A percentile compares a stretch with the other conserved stretches of the same genome.
Evolutionary conservation across 129 eudicot species (phyloP).

Genomic region (Kitagawia praeruptora): DNA sequence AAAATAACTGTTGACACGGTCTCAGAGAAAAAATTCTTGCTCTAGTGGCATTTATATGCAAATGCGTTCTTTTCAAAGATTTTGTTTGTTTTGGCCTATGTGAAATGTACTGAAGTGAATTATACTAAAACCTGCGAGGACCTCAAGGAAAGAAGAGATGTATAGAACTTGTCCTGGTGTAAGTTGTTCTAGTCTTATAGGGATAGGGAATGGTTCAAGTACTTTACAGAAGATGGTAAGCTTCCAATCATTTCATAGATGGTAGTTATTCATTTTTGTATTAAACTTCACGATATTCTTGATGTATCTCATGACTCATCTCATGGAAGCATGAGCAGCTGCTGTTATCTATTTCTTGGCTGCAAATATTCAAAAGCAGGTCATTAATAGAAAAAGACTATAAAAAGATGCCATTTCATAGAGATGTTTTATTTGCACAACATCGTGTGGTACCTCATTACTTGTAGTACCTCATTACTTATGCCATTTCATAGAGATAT

Average conservation of each 20-base stretch:
- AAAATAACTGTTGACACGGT: background rate
- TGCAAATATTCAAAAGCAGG: background rate
- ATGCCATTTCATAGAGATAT: too few relatives aligned
- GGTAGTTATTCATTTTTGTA: background rate
- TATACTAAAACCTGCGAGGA: background rate
- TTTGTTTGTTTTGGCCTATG: background rate
- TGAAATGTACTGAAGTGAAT: background rate
- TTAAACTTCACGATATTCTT: background rate
- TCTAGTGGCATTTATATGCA: background rate
- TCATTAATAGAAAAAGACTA: background rate
- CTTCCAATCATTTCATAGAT: background rate
- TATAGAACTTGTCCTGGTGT: background rate
- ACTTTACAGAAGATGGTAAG: background rate
- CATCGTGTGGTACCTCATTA: background rate
- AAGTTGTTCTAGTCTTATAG: background rate
- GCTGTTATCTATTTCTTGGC: background rate
- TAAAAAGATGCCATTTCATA: too few relatives aligned
- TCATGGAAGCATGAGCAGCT: background rate
- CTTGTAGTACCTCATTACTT: background rate
- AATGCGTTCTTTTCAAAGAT: background rate
- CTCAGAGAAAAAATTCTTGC: background rate
- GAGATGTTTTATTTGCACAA: background rate
- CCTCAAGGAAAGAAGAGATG: background rate
- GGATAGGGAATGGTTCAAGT: background rate
- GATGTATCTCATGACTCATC: background rate